Conservation (phyloP, 2,329 filamentous ascomycete genomes). For the Teratosphaeria nubilosa region DNA sequence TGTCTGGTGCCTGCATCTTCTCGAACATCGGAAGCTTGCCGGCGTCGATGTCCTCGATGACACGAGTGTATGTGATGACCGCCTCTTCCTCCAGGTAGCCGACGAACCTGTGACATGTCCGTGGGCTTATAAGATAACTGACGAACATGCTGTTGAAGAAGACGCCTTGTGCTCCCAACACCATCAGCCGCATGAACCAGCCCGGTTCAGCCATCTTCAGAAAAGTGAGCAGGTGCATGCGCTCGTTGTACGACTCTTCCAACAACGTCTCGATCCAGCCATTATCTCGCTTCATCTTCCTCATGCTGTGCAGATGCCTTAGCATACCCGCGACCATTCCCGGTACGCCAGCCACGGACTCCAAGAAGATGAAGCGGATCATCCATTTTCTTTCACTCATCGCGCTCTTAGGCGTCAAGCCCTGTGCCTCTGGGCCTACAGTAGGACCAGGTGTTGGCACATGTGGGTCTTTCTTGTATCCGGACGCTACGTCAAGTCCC, state of each 20-base stretch:
- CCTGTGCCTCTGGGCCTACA: neutral
- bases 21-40: constrained; percentile 79
- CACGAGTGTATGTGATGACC: constrained; percentile 86
- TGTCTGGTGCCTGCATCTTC: constrained; percentile 69
- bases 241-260: constrained; percentile 32
- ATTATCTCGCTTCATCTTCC: constrained; percentile 82
- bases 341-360: constrained; percentile 87
- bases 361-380: constrained; percentile 81
- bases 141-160: constrained; percentile 93
- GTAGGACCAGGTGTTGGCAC: neutral
- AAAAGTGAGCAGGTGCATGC: constrained; percentile 74
- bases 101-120: constrained; percentile 87
- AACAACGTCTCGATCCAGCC: constrained; percentile 61
- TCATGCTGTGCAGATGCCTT: constrained; percentile 72
- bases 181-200: constrained; percentile 84
- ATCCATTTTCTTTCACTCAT: constrained; percentile 87
- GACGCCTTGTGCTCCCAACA: constrained; percentile 84
- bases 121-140: constrained; percentile 74
- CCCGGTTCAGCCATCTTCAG: constrained; percentile 82
- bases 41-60: constrained; percentile 74
- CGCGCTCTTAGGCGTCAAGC: constrained; percentile 43
- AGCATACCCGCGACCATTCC: constrained; percentile 97
- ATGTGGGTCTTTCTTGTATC: constrained; percentile 56
- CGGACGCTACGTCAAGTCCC: constrained; percentile 72
- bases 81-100: constrained; percentile 97